Evolutionary conservation across 2,329 filamentous ascomycete genomes (phyloP).

Genomic region (Xylariomycetidae sp.): DNA sequence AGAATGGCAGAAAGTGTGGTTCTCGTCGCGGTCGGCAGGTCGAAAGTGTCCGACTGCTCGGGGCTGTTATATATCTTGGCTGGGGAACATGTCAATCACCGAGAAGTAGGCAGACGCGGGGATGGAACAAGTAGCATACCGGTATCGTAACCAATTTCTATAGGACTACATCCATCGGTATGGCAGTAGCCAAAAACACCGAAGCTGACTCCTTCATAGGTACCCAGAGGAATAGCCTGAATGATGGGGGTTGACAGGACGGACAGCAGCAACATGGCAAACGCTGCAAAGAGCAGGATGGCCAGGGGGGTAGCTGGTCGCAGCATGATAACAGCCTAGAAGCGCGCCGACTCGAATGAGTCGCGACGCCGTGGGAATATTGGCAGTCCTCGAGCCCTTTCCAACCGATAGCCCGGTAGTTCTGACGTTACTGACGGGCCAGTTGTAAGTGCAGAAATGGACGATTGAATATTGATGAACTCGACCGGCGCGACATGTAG

Average conservation of each 20-base stretch:
- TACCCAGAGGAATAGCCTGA: conserved; percentile 76
- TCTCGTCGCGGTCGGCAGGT: conserved; percentile 48
- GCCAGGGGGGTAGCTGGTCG: conserved; percentile 90
- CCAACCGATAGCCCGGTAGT: too few species aligned
- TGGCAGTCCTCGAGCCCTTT: too few species aligned
- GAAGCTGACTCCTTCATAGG: conserved; percentile 72
- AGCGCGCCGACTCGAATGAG: conserved; percentile 27
- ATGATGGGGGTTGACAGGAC: conserved; percentile 91
- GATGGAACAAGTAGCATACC: conserved; percentile 47
- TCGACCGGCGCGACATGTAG: too few species aligned
- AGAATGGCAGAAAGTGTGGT: conserved; percentile 78
- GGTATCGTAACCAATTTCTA: conserved; percentile 81
- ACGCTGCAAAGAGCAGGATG: conserved; percentile 78
- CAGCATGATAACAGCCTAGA: conserved; percentile 58
- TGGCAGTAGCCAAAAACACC: conserved; percentile 91
- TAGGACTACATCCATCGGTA: conserved; percentile 58
- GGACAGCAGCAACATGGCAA: conserved; percentile 78
- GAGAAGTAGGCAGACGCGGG: too few species aligned
- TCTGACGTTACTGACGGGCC: too few species aligned
- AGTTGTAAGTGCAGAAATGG: too few species aligned
- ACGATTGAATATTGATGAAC: too few species aligned
- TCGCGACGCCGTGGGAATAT: conserved; percentile 24
- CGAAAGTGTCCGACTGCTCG: conserved; percentile 40
- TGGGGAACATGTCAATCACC: conserved; percentile 15
- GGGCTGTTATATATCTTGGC: too few species aligned